A percentile compares a stretch with the other conserved stretches of the same genome.
These are phyloP conservation scores for Hypseocharis bilobata DNA, from an alignment of 441 rosid genomes.

Conservation along the genomic window DNA sequence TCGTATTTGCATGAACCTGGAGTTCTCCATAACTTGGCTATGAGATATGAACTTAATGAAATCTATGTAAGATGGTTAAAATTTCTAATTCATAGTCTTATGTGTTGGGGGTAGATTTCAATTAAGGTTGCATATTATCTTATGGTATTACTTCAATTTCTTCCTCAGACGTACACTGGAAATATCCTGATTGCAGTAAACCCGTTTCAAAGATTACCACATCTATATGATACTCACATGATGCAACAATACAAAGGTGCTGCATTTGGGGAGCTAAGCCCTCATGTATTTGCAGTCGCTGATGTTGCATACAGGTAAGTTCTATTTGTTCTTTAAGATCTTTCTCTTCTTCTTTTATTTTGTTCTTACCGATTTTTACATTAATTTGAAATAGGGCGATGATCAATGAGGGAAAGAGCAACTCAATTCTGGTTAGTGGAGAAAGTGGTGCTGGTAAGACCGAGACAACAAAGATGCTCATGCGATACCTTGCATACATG, in stretches of 20 bases:
- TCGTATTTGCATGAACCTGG: conserved; percentile 98
- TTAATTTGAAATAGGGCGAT: conserved; percentile 56
- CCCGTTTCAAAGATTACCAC: conserved; percentile 96
- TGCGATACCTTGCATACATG: conserved; percentile 91
- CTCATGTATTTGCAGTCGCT: conserved; percentile 96
- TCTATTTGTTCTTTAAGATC: conserved; percentile 8
- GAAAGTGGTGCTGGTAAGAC: conserved; percentile 99
- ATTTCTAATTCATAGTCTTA: conserved; percentile 2
- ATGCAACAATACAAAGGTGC: conserved; percentile 99
- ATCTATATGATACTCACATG: conserved; percentile 96
- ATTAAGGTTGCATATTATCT: conserved; percentile 2
- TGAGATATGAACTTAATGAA: conserved; percentile 95
- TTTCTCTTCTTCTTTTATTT: neutral
- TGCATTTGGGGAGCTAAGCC: conserved; percentile 91
- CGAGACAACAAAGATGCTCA: conserved; percentile 98
- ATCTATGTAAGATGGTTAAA: conserved; percentile 57
- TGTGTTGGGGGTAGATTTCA: conserved; percentile 8
- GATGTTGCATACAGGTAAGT: conserved; percentile 85
- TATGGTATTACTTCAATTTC: conserved; percentile 12
- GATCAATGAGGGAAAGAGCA: conserved; percentile 95
- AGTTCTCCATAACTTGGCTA: conserved; percentile 79
- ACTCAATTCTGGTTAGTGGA: conserved; percentile 96
- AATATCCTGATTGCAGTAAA: conserved; percentile 93
- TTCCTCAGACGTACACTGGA: conserved; percentile 85
- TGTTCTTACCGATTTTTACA: conserved; percentile 11